phyloP scores from a whole-genome alignment of 2,329 filamentous ascomycete genomes.

The Boeremia exigua region DNA sequence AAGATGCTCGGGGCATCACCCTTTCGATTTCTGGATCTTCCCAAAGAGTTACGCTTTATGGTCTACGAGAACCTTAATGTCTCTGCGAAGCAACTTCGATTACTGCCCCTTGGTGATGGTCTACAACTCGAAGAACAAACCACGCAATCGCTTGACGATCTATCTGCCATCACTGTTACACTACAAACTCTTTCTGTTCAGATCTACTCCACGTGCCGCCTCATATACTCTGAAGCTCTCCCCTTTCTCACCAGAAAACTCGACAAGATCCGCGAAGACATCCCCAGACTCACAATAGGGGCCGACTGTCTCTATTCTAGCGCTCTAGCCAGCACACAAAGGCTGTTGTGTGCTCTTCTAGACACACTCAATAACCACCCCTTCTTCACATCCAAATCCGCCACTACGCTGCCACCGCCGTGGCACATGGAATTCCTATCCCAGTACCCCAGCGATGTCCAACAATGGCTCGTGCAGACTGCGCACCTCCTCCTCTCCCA shows the following conservation, averaged over 20 bases:
- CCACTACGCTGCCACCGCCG: not conserved
- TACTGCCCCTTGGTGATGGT: not conserved
- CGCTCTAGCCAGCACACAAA: not conserved
- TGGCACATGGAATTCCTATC: not conserved
- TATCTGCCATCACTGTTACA: slow-evolving; percentile 1
- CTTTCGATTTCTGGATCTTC: slow-evolving; percentile 15
- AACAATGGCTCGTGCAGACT: slow-evolving; percentile 7
- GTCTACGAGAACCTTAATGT: slow-evolving; percentile 12
- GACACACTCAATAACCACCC: not conserved
- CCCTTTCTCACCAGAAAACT: slow-evolving; percentile 8
- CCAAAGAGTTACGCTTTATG: slow-evolving; percentile 18
- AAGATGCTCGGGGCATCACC: not conserved
- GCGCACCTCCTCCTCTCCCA: slow-evolving; percentile 9
- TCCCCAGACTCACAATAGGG: slow-evolving; percentile 1
- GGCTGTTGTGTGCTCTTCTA: not conserved
- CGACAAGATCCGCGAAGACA: not conserved
- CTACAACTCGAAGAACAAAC: not conserved
- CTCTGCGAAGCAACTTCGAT: not conserved
- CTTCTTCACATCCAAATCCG: not conserved
- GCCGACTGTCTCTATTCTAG: slow-evolving; percentile 2
- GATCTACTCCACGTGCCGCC: slow-evolving; percentile 10
- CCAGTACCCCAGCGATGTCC: not conserved
- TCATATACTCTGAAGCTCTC: slow-evolving; percentile 4
- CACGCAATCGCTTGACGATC: not conserved
- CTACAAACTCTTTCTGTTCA: slow-evolving; percentile 8